phyloP scores from a whole-genome alignment of 2,329 filamentous ascomycete genomes.

The Aspergillus japonicus region DNA sequence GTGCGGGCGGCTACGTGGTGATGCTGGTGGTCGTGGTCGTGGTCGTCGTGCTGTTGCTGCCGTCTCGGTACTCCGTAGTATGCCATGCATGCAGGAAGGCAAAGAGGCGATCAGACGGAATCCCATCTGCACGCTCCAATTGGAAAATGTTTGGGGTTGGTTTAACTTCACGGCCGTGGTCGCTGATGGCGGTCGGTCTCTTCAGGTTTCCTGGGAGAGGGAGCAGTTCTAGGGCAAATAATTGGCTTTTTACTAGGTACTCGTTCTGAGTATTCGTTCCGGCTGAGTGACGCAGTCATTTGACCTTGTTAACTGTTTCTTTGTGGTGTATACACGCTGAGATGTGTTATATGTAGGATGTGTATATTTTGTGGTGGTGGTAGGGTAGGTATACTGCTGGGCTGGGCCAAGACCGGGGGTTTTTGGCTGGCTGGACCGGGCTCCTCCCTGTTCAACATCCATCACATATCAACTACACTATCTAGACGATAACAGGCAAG shows the following conservation, averaged over 20 bases:
- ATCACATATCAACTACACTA: not conserved
- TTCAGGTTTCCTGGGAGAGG: too few relatives aligned
- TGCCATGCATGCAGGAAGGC: constrained; percentile 14
- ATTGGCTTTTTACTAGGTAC: too few relatives aligned
- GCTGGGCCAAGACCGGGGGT: not conserved
- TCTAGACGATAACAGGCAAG: not conserved
- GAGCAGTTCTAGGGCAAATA: too few relatives aligned
- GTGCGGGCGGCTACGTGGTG: constrained; percentile 3
- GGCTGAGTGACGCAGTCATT: too few relatives aligned
- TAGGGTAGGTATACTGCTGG: not conserved
- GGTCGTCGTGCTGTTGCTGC: not conserved
- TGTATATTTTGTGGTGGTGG: not conserved
- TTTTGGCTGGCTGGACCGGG: not conserved
- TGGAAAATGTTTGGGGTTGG: too few relatives aligned
- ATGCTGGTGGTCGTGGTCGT: not conserved
- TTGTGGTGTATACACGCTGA: too few relatives aligned
- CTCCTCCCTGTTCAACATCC: not conserved
- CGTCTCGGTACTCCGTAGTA: not conserved
- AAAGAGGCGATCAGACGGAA: not conserved
- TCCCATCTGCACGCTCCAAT: too few relatives aligned
- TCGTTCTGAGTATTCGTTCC: too few relatives aligned
- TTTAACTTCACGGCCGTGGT: too few relatives aligned
- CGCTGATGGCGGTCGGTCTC: too few relatives aligned
- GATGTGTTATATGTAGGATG: too few relatives aligned
- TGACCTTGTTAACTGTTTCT: too few relatives aligned